Evolutionary conservation across 2,329 filamentous ascomycete species (phyloP), one percentile per base, ranked within the genome.

Genomic region (Sarocladiaceae sp.): DNA sequence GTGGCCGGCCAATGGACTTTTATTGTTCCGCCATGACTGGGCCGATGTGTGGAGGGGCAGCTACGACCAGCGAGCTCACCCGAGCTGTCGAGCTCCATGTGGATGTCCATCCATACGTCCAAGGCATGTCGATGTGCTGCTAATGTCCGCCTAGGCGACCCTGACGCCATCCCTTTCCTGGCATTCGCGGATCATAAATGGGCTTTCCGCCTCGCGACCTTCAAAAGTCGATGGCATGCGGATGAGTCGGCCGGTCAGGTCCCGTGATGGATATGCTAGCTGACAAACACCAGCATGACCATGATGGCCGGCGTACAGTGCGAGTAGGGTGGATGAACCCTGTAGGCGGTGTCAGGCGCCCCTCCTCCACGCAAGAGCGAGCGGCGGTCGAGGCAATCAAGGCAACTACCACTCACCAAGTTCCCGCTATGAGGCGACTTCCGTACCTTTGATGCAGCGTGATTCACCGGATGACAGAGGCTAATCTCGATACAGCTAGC

Each of bases 201-300:
- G 7, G 23, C 10, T 23, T 44, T 7, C 15, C 22, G 25, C 22
- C 23, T 22, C 11, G 44, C 33, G 26, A 48, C 15, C 44, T 7
- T 25, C 4, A 11, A 12, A 25, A 10, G 22, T 13, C 13, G 17
- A 6, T 4, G 44, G 44, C 26, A 20, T 48, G 25, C 26, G 44
- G 44, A 31, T 48, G 44, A 48, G 44, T 48, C 44, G 25, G n/a
- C 44, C 26, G 44, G 44, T 11, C 26, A 48, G 22, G 44, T 48
- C 44, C 44, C 44, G 44, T 48, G 44, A 48, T 48, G 26, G n/a
- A 11, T 29, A n/a, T 17, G 4, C 28, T 22, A 28, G 26, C 44
- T 48, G 44, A 48, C 44, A 48, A 48, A 48, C 15, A 12, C 11
- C 26, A 28, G 44, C 26, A 33, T 48, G 44, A 48, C 44, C 26